Percentiles rank a stretch among this genome's conserved stretches.
phyloP scores from a whole-genome alignment of 768 basidiomycete genomes.

The Royoungia palumana region DNA sequence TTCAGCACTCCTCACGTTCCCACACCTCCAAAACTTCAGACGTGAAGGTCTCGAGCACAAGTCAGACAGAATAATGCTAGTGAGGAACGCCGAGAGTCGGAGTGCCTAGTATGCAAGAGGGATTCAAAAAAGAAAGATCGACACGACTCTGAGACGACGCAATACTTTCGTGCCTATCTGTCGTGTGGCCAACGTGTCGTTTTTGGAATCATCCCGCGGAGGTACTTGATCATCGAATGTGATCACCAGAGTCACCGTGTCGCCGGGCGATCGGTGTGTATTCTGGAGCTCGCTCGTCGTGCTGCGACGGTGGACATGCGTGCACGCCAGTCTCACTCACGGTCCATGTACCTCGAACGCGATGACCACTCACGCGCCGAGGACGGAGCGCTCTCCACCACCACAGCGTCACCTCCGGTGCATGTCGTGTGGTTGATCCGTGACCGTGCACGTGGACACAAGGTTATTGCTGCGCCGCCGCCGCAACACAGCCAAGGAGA shows the following conservation, averaged over 20 bases:
- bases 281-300: conserved; percentile 20
- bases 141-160: conserved; percentile 35
- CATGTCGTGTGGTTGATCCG: no score
- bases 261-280: background rate
- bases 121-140: background rate
- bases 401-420: no score
- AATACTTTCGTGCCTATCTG: conserved; percentile 82
- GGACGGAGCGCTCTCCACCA: no score
- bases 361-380: conserved; percentile 40
- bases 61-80: conserved; percentile 65
- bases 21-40: conserved; percentile 67
- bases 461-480: background rate
- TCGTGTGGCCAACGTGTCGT: conserved; percentile 55
- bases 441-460: no score
- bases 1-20: conserved; percentile 66
- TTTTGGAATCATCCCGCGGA: conserved; percentile 78
- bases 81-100: conserved; percentile 57
- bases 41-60: conserved; percentile 80
- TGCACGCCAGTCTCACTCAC: background rate
- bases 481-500: conserved; percentile 54
- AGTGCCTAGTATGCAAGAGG: conserved; percentile 44
- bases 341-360: conserved; percentile 52
- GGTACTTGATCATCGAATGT: conserved; percentile 68
- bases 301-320: conserved; percentile 13
- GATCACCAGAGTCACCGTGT: conserved; percentile 41